A percentile compares a stretch with the other conserved stretches of the same genome.
Evolutionary conservation across 208 protist genomes (phyloP).

Genomic region (Angomonas desouzai): DNA sequence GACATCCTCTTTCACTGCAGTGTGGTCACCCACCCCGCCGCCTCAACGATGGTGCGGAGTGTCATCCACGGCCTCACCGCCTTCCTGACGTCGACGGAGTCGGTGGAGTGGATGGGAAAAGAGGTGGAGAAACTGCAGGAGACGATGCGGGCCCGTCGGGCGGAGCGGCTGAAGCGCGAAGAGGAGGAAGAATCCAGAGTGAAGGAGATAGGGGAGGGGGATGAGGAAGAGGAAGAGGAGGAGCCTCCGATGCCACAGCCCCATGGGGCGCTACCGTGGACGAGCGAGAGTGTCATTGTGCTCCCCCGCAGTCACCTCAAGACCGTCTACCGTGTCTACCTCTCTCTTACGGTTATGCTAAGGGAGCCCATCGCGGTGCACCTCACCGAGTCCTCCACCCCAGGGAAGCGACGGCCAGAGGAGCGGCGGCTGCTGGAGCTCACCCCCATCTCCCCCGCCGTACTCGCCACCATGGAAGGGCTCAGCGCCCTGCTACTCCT

Average conservation of each 20-base stretch:
- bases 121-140: conserved; percentile 21
- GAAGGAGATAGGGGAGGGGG: background rate
- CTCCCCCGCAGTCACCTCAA: conserved; percentile 76
- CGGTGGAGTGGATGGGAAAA: conserved; percentile 37
- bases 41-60: conserved; percentile 40
- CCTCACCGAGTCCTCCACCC: conserved; percentile 18
- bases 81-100: conserved; percentile 59
- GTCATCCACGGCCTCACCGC: conserved; percentile 56
- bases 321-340: conserved; percentile 75
- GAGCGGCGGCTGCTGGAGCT: conserved; percentile 57
- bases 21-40: conserved; percentile 22
- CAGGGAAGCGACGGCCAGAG: conserved; percentile 8
- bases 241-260: background rate
- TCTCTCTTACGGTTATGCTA: conserved; percentile 66
- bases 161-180: background rate
- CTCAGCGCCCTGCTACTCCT: conserved; percentile 53
- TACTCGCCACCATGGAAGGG: conserved; percentile 50
- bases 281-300: conserved; percentile 20
- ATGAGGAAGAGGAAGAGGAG: conserved; percentile 16
- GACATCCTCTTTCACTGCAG: conserved; percentile 56
- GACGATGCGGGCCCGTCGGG: conserved; percentile 18
- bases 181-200: too few relatives aligned
- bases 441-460: conserved; percentile 40
- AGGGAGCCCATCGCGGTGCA: conserved; percentile 64
- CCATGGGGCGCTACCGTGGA: conserved; percentile 2